These are phyloP conservation scores for Irpex sp. DNA, from an alignment of 1,284 basidiomycete species.

Conservation along the genomic window DNA sequence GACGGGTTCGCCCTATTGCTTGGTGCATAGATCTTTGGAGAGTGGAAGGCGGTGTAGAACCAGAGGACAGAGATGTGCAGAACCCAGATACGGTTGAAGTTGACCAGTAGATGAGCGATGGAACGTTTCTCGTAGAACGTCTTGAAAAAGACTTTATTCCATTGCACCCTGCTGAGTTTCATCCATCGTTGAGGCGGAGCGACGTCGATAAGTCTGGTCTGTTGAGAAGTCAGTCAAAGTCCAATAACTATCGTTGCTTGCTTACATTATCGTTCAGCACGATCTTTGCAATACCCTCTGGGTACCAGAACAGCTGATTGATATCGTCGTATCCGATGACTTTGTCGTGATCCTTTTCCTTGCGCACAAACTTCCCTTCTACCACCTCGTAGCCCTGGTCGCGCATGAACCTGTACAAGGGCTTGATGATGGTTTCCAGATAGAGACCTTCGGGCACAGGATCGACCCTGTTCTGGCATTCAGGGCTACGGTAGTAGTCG, in stretches of 20 bases:
- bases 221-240: not conserved
- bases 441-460: conserved; percentile 96
- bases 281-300: conserved; percentile 94
- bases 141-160: conserved; percentile 94
- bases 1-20: conserved; percentile 54
- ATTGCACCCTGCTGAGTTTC: conserved; percentile 88
- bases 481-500: conserved; percentile 97
- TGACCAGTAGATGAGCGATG: conserved; percentile 88
- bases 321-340: conserved; percentile 99
- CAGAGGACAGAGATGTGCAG: conserved; percentile 88
- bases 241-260: conserved; percentile 12
- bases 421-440: conserved; percentile 90
- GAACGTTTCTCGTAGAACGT: conserved; percentile 95
- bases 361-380: conserved; percentile 92
- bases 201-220: conserved; percentile 87
- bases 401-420: conserved; percentile 93
- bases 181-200: conserved; percentile 89
- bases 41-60: conserved; percentile 96
- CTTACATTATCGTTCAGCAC: conserved; percentile 82
- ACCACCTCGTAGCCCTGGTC: conserved; percentile 97
- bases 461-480: conserved; percentile 94
- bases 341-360: conserved; percentile 92
- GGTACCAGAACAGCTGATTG: conserved; percentile 99
- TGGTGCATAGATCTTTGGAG: conserved; percentile 88
- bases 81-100: conserved; percentile 98